Base-by-base conservation (phyloP, 257 asterid species). In the Solanum sitiens region DNA sequence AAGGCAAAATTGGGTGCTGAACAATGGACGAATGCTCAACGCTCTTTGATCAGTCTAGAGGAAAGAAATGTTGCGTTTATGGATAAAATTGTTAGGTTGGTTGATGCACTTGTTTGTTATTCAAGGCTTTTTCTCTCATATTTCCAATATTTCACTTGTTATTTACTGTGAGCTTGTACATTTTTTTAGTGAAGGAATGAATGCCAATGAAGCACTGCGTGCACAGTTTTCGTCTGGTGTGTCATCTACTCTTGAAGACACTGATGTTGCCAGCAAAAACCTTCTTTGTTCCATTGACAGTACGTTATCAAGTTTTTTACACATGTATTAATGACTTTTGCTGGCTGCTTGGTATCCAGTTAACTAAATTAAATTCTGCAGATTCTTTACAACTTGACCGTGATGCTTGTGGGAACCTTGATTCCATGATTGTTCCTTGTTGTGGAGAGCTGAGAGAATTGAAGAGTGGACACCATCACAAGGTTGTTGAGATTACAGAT, bases 341-440 rank as follows among this genome's bases (percentile, higher is more conserved):
- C 33, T 39, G 61, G 68, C 20, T 85, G 67, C 12, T 42, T 79
- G 23, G 67, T 44, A 11, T 56, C 72, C 65, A 32, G 20, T 59
- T 65, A 74, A 42, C 21, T 63, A 45, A 50, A 61, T 86, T 53
- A 89, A 84, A 23, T 44, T 12, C 13, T 93, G 88, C 92, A 97
- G 99, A 94, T 91, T 93, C 99, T 42, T 90, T 97, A 86, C 98
- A 94, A 95, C 99, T 97, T 89, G 99, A 97, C 88, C 95, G 89
- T 15, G 98, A 94, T 88, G 99, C 99, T 45, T 93, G 96, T 56
- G 87, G 87, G 42, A 95, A 97, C 89, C 94, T 97, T 27, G 98
- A 95, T 90, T 94, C 98, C 83, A 89, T 94, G 94, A 91, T 95
- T 63, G 91, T 92, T 86, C 99, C 99, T 87, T 96, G 98, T 65